Evolutionary conservation across 805 yeast genomes (phyloP).

Genomic region (Candida maltosa): DNA sequence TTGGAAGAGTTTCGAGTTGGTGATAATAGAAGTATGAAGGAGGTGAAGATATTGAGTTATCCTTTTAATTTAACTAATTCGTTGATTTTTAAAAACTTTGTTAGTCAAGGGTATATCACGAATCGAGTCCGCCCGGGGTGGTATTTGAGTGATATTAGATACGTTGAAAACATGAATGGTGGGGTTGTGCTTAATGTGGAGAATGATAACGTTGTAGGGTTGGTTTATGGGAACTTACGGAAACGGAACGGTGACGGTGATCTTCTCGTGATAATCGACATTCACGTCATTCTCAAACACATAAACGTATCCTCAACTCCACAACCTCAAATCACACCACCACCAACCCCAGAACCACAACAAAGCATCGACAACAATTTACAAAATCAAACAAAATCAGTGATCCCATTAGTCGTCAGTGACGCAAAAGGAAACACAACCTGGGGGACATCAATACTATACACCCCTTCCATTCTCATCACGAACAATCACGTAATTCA

Average conservation of each 20-base stretch:
- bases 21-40: no score
- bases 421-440: constrained; percentile 6
- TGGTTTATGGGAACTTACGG: constrained; percentile 35
- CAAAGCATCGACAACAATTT: constrained; percentile 9
- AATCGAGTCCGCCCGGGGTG: constrained; percentile 15
- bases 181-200: constrained; percentile 20
- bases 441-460: constrained; percentile 47
- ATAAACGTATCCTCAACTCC: no score
- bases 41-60: constrained; percentile 14
- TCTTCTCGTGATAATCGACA: constrained; percentile 26
- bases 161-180: constrained; percentile 46
- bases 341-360: no score
- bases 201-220: constrained; percentile 24
- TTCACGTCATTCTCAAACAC: no score
- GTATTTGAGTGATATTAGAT: constrained; percentile 37
- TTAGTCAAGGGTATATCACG: constrained; percentile 17
- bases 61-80: constrained; percentile 33
- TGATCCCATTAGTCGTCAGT: constrained; percentile 16
- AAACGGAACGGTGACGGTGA: constrained; percentile 47
- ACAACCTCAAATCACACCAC: no score
- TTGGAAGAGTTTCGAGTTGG: constrained; percentile 12
- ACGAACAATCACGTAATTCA: constrained; percentile 43
- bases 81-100: constrained; percentile 22
- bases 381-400: constrained; percentile 7
- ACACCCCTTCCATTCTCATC: constrained; percentile 25